A percentile compares a stretch with the other conserved stretches of the same genome.
Evolutionary conservation across 129 eudicot species (phyloP).

Genomic region (Arctium lappa): DNA sequence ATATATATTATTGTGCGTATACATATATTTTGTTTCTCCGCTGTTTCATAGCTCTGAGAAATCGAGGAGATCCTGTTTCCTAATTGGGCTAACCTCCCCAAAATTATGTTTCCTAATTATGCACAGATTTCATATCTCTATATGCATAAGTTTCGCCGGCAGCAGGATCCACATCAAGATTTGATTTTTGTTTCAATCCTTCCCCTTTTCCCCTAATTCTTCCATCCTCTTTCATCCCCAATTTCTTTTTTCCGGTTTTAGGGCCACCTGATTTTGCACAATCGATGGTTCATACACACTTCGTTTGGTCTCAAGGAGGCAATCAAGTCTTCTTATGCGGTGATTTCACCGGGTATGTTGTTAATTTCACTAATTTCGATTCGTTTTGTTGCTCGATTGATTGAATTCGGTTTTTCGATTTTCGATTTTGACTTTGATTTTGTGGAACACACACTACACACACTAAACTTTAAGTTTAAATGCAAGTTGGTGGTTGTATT

Average conservation of each 20-base stretch:
- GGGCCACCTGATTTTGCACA: constrained; percentile 5
- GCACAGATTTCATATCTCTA: constrained; percentile 10
- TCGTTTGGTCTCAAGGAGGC: constrained; percentile 68
- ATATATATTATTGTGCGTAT: no score
- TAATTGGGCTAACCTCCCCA: constrained; percentile 34
- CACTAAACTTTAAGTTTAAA: constrained; percentile 7
- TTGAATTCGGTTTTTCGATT: background rate
- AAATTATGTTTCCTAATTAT: constrained; percentile 24
- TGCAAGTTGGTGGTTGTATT: constrained; percentile 23
- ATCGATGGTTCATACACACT: constrained; percentile 54
- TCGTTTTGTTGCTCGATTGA: background rate
- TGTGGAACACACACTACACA: constrained; percentile 16
- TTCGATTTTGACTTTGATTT: constrained; percentile 17
- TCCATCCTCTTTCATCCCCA: background rate
- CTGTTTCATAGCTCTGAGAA: constrained; percentile 40
- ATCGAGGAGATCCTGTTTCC: constrained; percentile 40
- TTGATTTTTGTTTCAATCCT: constrained; percentile 21
- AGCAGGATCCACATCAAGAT: constrained; percentile 38
- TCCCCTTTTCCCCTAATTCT: constrained; percentile 10
- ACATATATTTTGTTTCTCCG: constrained; percentile 22
- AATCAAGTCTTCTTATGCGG: constrained; percentile 45
- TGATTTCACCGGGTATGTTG: constrained; percentile 54
- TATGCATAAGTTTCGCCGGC: constrained; percentile 39
- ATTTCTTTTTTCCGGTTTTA: constrained; percentile 13
- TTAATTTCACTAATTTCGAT: background rate